These are phyloP conservation scores for Leptodermis oblonga DNA, from an alignment of 257 asterid genomes.

Conservation along the genomic window DNA sequence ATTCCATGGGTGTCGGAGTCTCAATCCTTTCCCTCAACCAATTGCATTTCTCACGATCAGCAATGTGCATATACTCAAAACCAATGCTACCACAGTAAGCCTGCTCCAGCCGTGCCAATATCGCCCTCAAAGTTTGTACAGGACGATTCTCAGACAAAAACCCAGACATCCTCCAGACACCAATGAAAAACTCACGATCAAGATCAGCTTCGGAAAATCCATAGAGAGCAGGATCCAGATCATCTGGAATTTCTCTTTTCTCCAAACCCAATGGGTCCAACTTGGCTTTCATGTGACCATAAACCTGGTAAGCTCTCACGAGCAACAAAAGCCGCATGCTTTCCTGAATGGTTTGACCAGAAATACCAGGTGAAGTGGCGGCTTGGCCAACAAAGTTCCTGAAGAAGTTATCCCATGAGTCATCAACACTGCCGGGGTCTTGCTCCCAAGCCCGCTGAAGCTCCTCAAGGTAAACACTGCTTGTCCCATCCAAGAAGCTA, in stretches of 20 bases:
- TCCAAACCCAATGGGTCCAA: conserved; percentile 84
- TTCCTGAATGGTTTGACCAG: conserved; percentile 98
- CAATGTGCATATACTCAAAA: conserved; percentile 90
- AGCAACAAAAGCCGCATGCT: conserved; percentile 86
- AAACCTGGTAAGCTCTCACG: conserved; percentile 94
- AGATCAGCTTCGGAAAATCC: conserved; percentile 94
- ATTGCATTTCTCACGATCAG: conserved; percentile 88
- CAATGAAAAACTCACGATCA: conserved; percentile 90
- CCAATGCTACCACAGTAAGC: conserved; percentile 93
- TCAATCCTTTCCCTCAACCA: conserved; percentile 95
- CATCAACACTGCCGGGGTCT: conserved; percentile 90
- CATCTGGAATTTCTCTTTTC: conserved; percentile 73
- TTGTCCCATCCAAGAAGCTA: conserved; percentile 88
- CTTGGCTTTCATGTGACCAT: conserved; percentile 94
- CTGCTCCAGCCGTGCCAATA: conserved; percentile 83
- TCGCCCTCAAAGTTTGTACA: conserved; percentile 80
- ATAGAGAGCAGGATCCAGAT: conserved; percentile 77
- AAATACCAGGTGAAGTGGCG: conserved; percentile 82
- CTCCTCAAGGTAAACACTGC: conserved; percentile 97
- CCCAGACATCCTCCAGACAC: conserved; percentile 95
- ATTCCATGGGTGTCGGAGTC: conserved; percentile 76
- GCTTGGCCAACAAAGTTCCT: conserved; percentile 94
- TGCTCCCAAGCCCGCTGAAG: conserved; percentile 97
- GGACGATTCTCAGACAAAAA: conserved; percentile 96
- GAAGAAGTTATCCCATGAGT: conserved; percentile 94